phyloP scores from a whole-genome alignment of 23 red algal genomes.

The Cyanidium caldarium region DNA sequence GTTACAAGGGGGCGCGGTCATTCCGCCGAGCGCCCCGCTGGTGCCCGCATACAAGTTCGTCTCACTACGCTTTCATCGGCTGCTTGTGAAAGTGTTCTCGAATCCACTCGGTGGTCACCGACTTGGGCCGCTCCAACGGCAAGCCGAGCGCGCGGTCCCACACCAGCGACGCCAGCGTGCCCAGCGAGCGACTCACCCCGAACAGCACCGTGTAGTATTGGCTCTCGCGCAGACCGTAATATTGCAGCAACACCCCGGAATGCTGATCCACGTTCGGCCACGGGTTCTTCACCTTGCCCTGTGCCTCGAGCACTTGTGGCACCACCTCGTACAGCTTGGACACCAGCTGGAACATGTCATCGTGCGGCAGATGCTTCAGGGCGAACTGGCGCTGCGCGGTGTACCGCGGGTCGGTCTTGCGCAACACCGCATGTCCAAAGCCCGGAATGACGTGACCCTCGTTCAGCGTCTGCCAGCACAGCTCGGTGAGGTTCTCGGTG shows the following conservation, averaged over 20 bases:
- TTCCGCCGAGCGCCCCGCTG: too few species aligned
- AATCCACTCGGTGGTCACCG: constrained; percentile 52
- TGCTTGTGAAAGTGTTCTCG: constrained; percentile 8
- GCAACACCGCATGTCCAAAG: constrained; percentile 83
- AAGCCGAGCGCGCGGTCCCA: constrained; percentile 91
- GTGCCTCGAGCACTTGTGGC: constrained; percentile 61
- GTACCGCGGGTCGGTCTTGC: constrained; percentile 89
- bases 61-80: background rate
- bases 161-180: constrained; percentile 62
- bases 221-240: constrained; percentile 76
- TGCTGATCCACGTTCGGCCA: constrained; percentile 97
- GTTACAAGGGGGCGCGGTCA: too few species aligned
- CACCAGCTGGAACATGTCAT: constrained; percentile 93
- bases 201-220: constrained; percentile 89
- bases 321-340: constrained; percentile 87
- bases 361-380: constrained; percentile 64
- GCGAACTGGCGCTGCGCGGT: constrained; percentile 88
- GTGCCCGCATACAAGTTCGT: background rate
- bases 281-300: constrained; percentile 94
- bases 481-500: constrained; percentile 55
- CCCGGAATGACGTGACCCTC: constrained; percentile 90
- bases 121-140: constrained; percentile 80
- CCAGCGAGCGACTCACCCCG: constrained; percentile 68
- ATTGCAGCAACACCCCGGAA: constrained; percentile 68
- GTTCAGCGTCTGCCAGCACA: constrained; percentile 88